Percentiles rank a stretch among this genome's conserved stretches.
Evolutionary conservation across 306 rosid genomes (phyloP).

Genomic region (Pyrus pyrifolia): DNA sequence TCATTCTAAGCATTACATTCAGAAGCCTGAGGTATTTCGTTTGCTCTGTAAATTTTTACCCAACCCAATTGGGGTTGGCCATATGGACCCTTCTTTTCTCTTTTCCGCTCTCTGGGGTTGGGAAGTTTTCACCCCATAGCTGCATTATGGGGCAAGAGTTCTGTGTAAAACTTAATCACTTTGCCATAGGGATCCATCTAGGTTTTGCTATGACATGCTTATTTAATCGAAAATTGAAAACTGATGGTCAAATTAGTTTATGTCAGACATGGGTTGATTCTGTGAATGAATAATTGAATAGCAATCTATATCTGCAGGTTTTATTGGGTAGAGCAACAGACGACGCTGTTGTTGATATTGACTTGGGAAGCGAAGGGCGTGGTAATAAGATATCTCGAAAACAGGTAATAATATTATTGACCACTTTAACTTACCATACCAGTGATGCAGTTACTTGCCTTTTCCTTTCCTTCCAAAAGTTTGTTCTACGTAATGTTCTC

Average conservation of each 20-base stretch:
- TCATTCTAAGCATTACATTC: conserved; percentile 68
- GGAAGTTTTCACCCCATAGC: not conserved
- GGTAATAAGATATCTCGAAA: conserved; percentile 77
- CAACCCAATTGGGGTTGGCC: not conserved
- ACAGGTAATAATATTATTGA: conserved; percentile 51
- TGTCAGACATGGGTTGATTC: conserved; percentile 3
- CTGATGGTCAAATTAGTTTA: conserved; percentile 8
- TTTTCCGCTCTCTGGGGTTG: not conserved
- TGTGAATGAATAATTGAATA: conserved; percentile 12
- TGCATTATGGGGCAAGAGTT: conserved; percentile 3
- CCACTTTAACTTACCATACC: not conserved
- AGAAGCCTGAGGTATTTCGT: conserved; percentile 72
- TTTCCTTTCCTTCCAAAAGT: not conserved
- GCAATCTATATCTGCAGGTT: conserved; percentile 44
- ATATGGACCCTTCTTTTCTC: not conserved
- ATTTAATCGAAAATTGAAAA: not conserved
- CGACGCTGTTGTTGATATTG: conserved; percentile 68
- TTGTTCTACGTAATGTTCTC: not conserved
- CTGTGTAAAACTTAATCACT: not conserved
- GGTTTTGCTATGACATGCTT: not conserved
- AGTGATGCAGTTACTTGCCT: not conserved
- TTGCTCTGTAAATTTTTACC: not conserved
- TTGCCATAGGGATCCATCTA: not conserved
- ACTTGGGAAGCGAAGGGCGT: conserved; percentile 72
- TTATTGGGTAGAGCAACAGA: conserved; percentile 83